Base-by-base conservation (phyloP, 192 early-diverging fungal genomes). In the Hyaloraphidium curvatum region DNA sequence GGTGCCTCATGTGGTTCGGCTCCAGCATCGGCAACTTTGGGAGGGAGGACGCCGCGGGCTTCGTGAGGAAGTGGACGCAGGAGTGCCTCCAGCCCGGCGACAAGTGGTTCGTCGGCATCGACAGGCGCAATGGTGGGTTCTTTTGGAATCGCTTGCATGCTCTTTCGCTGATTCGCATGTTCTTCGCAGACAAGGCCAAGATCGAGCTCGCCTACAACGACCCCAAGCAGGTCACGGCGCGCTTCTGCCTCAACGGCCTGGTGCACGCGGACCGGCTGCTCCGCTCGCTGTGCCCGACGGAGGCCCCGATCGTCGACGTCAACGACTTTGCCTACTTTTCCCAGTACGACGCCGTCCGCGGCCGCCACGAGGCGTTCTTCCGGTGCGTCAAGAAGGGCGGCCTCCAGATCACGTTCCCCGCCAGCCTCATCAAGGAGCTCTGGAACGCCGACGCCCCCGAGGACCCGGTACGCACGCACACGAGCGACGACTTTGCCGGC, bases 171-270 rank as follows among this genome's bases (percentile, higher is more conserved):
- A 7, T 37, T 37, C n/a, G 9, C 33, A n/a, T 37, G n/a, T 11
- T n/a, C 33, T n/a, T 37, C 33, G 9, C 33, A 37, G 33, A 37
- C 9, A 37, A 37, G n/a, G 56, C 67, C 5, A 63, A 77, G 17
- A 79, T 96, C 51, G 72, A 70, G 5, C 55, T 73, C 9, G 89
- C 91, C 2, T 96, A 92, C 74, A 79, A 92, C 40, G 91, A 96
- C 55, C 62, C 79, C 1, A 56, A 76, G 27, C 81, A 82, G 1
- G 51, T 86, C 7, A 90, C 89, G 0, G 67, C 70, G 3, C 75
- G 81, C 16, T 96, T 96, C 54, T 75, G 86, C 41, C 67, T 96
- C 64, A 89, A 96, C 51, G 82, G 82, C 0, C 62, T 96, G 28
- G 61, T 76, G 33, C 85, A 92, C 54, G 69, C 77, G 55, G 87